These are phyloP conservation scores for Lumnitzera racemosa DNA, from an alignment of 345 rosid genomes.

Conservation along the genomic window DNA sequence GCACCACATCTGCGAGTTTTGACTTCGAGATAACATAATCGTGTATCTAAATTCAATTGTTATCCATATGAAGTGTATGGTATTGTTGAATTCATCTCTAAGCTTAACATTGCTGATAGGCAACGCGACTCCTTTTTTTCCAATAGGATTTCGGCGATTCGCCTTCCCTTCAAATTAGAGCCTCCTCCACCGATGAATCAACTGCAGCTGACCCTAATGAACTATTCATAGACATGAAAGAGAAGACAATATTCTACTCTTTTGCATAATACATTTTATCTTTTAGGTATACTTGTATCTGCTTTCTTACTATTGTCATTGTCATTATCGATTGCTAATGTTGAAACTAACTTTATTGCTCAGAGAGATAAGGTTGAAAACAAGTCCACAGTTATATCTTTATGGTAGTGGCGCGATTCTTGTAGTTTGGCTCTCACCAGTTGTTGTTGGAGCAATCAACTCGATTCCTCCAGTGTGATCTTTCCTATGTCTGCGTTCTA, in stretches of 20 bases:
- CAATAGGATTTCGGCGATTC: conserved; percentile 43
- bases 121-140: not conserved
- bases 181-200: conserved; percentile 60
- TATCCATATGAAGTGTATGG: too few species aligned
- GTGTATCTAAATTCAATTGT: too few species aligned
- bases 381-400: conserved; percentile 72
- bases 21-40: too few species aligned
- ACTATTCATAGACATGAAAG: conserved; percentile 77
- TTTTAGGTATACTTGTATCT: not conserved
- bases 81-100: too few species aligned
- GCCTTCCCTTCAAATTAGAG: conserved; percentile 46
- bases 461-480: conserved; percentile 84
- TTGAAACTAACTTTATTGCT: not conserved
- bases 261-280: not conserved
- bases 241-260: conserved; percentile 42
- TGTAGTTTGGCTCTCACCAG: conserved; percentile 87
- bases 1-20: too few species aligned
- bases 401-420: conserved; percentile 96
- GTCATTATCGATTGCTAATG: not conserved
- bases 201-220: conserved; percentile 52
- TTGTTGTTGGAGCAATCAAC: conserved; percentile 82
- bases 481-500: not conserved
- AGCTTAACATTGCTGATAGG: too few species aligned
- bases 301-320: not conserved
- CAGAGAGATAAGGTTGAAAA: conserved; percentile 96